Percentiles rank a stretch among this genome's conserved stretches.
These are phyloP conservation scores for Chiua sp. DNA, from an alignment of 1,284 basidiomycete genomes.

Conservation along the genomic window DNA sequence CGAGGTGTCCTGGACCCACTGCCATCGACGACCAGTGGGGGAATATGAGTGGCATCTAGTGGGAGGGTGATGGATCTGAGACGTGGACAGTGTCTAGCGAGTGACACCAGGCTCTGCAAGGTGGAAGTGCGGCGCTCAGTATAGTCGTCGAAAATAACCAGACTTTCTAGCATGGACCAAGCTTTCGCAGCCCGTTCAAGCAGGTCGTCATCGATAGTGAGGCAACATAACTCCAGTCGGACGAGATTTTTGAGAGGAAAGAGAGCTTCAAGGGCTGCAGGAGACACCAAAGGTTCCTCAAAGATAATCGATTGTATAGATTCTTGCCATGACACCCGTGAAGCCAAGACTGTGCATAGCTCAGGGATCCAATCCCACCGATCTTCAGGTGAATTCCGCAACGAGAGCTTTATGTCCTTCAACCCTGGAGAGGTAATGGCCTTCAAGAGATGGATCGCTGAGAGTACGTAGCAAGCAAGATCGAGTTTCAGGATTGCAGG, in stretches of 20 bases:
- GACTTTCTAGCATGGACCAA: neutral
- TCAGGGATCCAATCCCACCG: neutral
- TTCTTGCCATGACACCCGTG: neutral
- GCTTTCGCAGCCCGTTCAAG: neutral
- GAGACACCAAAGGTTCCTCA: neutral
- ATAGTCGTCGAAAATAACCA: neutral
- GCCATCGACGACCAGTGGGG: neutral
- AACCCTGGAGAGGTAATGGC: neutral
- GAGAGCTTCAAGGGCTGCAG: neutral
- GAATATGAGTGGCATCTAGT: neutral
- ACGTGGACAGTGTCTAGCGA: neutral
- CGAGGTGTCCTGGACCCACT: neutral
- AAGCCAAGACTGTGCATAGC: neutral
- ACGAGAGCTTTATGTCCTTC: too few relatives aligned
- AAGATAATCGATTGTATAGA: neutral
- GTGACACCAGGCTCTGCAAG: neutral
- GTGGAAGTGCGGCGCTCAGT: neutral
- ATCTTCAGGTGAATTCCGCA: too few relatives aligned
- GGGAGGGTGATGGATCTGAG: neutral
- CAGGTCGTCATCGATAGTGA: neutral
- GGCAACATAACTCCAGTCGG: neutral
- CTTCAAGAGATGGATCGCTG: neutral
- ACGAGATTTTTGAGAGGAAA: neutral
- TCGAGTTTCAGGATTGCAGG: neutral
- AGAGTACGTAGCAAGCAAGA: neutral